These are phyloP conservation scores for Cystofilobasidium capitatum DNA, from an alignment of 768 basidiomycete species.

Conservation along the genomic window DNA sequence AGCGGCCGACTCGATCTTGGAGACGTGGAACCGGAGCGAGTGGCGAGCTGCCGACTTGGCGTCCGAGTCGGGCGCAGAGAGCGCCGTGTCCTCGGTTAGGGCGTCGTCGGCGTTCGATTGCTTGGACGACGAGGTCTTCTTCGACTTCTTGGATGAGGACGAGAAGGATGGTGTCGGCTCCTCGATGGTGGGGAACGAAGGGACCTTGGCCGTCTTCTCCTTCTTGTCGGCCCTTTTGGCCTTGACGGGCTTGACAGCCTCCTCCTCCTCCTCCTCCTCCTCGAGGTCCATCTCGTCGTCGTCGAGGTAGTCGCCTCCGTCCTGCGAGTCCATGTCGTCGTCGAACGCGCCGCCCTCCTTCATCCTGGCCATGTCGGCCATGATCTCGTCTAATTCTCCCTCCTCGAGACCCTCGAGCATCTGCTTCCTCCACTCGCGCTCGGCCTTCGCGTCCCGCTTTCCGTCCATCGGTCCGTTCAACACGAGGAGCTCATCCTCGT, in stretches of 20 bases:
- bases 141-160: conserved; percentile 5
- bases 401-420: conserved; percentile 21
- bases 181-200: conserved; percentile 44
- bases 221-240: conserved; percentile 25
- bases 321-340: conserved; percentile 33
- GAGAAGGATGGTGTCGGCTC: conserved; percentile 51
- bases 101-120: conserved; percentile 33
- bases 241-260: conserved; percentile 27
- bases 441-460: conserved; percentile 12
- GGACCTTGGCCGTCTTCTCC: conserved; percentile 32
- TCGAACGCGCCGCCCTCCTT: conserved; percentile 44
- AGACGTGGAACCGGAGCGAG: conserved; percentile 83
- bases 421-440: conserved; percentile 21
- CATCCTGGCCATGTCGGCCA: conserved; percentile 23
- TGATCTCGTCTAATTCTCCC: conserved; percentile 24
- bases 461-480: conserved; percentile 2
- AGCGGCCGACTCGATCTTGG: conserved; percentile 74
- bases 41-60: conserved; percentile 77
- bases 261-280: conserved; percentile 37
- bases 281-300: conserved; percentile 30
- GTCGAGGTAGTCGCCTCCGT: conserved; percentile 35
- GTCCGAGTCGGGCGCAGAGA: conserved; percentile 61
- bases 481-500: neutral
- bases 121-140: conserved; percentile 5
- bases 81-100: conserved; percentile 63